Conservation (phyloP, 2,329 filamentous ascomycete genomes). For the Pleurostoma richardsiae region DNA sequence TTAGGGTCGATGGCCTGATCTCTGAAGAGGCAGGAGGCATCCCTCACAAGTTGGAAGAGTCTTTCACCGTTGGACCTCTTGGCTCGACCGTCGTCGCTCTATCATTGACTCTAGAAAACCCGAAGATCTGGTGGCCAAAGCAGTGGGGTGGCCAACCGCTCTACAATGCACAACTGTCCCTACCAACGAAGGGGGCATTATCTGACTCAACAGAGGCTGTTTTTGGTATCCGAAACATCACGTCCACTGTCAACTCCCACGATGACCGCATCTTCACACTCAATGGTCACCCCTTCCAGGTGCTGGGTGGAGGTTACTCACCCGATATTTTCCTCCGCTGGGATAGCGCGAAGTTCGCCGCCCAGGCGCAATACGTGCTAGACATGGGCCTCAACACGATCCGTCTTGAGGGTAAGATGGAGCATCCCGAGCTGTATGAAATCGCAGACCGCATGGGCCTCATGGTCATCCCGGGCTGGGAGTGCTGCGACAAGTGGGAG, state of each 20-base stretch:
- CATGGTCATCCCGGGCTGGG: constrained; percentile 60
- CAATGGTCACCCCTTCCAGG: constrained; percentile 54
- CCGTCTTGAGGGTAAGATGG: constrained; percentile 59
- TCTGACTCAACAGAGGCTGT: constrained; percentile 26
- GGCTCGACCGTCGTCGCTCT: constrained; percentile 31
- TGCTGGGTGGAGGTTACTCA: constrained; percentile 55
- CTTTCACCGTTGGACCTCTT: constrained; percentile 12
- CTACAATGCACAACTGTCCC: constrained; percentile 20
- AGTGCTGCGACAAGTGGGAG: constrained; percentile 67
- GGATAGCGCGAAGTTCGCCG: constrained; percentile 37
- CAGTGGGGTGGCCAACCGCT: constrained; percentile 47
- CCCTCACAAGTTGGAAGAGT: constrained; percentile 24
- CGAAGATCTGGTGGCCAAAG: constrained; percentile 57
- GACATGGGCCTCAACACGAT: constrained; percentile 61
- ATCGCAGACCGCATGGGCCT: constrained; percentile 54
- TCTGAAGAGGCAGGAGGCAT: constrained; percentile 6
- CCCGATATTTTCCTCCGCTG: constrained; percentile 60
- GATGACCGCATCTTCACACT: constrained; percentile 52
- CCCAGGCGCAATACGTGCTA: constrained; percentile 47
- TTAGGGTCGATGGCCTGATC: constrained; percentile 21
- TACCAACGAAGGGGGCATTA: constrained; percentile 13
- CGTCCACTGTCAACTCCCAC: constrained; percentile 40
- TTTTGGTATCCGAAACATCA: constrained; percentile 53
- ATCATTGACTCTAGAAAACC: constrained; percentile 29
- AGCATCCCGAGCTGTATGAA: constrained; percentile 56